Percentiles rank a stretch among this genome's conserved stretches.
Evolutionary conservation across 2,329 filamentous ascomycete species (phyloP).

Genomic region (Elsinoe arachidis): DNA sequence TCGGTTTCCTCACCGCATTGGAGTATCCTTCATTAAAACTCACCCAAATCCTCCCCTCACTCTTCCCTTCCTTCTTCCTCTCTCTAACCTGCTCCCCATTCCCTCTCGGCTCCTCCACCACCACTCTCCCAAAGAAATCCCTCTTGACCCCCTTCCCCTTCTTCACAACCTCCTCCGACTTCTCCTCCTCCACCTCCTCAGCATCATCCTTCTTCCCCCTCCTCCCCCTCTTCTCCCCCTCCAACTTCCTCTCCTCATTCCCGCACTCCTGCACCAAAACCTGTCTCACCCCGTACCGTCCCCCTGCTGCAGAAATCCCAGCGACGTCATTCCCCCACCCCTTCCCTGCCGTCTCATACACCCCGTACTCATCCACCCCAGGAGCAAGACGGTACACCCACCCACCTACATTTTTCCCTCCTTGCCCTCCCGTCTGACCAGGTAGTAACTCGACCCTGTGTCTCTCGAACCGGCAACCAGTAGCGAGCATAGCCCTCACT

Average conservation of each 20-base stretch:
- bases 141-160: constrained; percentile 46
- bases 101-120: constrained; percentile 40
- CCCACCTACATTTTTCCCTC: constrained; percentile 29
- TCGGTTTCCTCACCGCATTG: constrained; percentile 83
- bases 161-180: constrained; percentile 21
- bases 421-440: not conserved
- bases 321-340: constrained; percentile 42
- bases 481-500: constrained; percentile 71
- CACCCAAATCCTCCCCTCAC: constrained; percentile 63
- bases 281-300: constrained; percentile 86
- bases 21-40: constrained; percentile 85
- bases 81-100: constrained; percentile 27
- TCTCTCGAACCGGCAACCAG: constrained; percentile 72
- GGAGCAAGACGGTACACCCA: constrained; percentile 96
- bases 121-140: constrained; percentile 77
- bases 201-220: constrained; percentile 39
- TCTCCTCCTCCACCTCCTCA: constrained; percentile 18
- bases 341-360: constrained; percentile 60
- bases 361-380: constrained; percentile 68
- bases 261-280: constrained; percentile 85
- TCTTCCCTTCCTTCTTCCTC: constrained; percentile 31
- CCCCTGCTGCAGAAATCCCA: constrained; percentile 48
- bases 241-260: constrained; percentile 59
- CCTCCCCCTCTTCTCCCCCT: constrained; percentile 57
- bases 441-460: constrained; percentile 54